Evolutionary conservation across 164 flowering plant species (phyloP).

Genomic region (Vitis cinerea): DNA sequence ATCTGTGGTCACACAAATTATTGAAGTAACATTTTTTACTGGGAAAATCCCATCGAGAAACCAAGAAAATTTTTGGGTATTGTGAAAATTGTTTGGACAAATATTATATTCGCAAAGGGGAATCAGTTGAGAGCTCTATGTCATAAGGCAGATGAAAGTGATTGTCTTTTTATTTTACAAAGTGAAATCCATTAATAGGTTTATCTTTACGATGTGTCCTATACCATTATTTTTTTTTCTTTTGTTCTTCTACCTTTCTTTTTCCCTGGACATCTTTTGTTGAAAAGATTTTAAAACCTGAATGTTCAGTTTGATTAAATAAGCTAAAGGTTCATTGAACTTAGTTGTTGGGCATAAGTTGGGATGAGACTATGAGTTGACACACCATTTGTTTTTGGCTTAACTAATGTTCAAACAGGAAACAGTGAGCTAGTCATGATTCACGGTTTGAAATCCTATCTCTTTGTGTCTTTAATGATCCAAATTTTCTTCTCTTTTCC

Average conservation of each 20-base stretch:
- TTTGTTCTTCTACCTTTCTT: too few species aligned
- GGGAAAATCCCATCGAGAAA: slow-evolving; percentile 27
- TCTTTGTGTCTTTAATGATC: too few species aligned
- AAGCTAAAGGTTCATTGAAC: slow-evolving; percentile 17
- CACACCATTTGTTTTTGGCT: too few species aligned
- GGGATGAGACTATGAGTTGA: too few species aligned
- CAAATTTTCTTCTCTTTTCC: not conserved
- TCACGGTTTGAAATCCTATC: too few species aligned
- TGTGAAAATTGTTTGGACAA: slow-evolving; percentile 14
- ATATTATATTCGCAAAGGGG: slow-evolving; percentile 12
- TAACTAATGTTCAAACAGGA: too few species aligned
- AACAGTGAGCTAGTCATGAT: too few species aligned
- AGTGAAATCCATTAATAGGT: not conserved
- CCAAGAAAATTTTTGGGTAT: slow-evolving; percentile 25
- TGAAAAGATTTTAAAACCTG: not conserved
- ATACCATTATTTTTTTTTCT: too few species aligned
- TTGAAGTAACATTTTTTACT: not conserved
- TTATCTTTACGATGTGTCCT: not conserved
- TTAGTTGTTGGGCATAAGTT: not conserved
- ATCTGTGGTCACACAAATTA: not conserved
- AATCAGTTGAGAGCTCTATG: slow-evolving; percentile 10
- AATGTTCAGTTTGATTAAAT: not conserved
- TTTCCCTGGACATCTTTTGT: not conserved
- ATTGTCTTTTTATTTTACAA: not conserved
- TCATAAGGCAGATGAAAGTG: slow-evolving; percentile 17